Conservation (phyloP, 2,329 filamentous ascomycete genomes). For the Colletotrichum sidae region DNA sequence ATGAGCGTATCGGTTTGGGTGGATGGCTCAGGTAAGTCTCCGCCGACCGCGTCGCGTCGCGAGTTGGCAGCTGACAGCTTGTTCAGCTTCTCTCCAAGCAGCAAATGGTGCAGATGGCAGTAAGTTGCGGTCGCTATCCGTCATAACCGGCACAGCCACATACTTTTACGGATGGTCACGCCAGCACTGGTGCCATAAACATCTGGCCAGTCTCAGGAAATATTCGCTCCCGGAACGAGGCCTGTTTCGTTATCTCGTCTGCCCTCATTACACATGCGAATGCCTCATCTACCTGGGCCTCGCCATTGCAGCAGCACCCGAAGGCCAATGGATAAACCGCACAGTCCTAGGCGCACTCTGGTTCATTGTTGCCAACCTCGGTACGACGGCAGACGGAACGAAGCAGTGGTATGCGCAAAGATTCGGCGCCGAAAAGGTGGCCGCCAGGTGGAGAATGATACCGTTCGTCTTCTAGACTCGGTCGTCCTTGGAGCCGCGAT, state of each 20-base stretch:
- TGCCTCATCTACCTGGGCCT: conserved; percentile 86
- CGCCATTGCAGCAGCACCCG: conserved; percentile 78
- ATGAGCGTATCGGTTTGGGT: conserved; percentile 86
- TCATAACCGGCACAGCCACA: conserved; percentile 66
- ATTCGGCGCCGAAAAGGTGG: conserved; percentile 76
- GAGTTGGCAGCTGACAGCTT: conserved; percentile 3
- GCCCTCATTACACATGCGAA: conserved; percentile 93
- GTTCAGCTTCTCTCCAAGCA: conserved; percentile 10
- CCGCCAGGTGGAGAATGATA: conserved; percentile 79
- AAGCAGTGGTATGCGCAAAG: conserved; percentile 82
- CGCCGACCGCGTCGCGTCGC: neutral
- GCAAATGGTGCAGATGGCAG: neutral
- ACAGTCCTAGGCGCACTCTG: conserved; percentile 77
- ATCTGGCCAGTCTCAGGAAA: conserved; percentile 78
- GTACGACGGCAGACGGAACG: conserved; percentile 82
- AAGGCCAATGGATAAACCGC: conserved; percentile 73
- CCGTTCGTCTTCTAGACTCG: conserved; percentile 70
- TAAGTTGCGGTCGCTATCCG: conserved; percentile 45
- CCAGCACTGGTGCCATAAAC: conserved; percentile 79
- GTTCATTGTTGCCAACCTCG: conserved; percentile 85
- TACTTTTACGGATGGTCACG: conserved; percentile 78
- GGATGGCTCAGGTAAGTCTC: conserved; percentile 76
- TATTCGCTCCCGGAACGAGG: conserved; percentile 84
- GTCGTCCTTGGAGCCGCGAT: conserved; percentile 35
- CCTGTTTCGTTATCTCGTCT: conserved; percentile 78